Base-by-base conservation (phyloP, 2,329 filamentous ascomycete species). In the Fusarium liriodendri region DNA sequence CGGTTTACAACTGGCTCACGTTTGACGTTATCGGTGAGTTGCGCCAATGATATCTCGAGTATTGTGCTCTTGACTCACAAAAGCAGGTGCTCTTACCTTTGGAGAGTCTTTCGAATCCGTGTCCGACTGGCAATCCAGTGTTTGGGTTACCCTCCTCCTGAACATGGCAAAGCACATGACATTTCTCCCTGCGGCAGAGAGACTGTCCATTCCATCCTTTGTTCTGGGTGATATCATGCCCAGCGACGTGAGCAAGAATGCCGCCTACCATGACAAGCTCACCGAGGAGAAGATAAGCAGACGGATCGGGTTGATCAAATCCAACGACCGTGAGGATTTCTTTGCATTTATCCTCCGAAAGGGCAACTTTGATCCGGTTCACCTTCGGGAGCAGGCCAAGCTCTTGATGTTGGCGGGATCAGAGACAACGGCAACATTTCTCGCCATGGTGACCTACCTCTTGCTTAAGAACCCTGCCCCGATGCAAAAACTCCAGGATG, bases 11-110 rank as follows among this genome's bases (percentile, higher is more conserved):
- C 25, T 75, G 60, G 67, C 5, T 75, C 6, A 73, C 64, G 2
- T 75, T 75, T 1, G 67, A 75, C 4, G 40, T 75, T 0, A 69
- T 75, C 14, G 72, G 72, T 75, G 55, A 42, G 69, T 13, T 8
- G 0, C 14, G 22, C 22, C 22, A 32, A 1, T 16, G 0, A 27
- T 9, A 7, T 2, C 0, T 45, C 13, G 7, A 16, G 13, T 9
- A 18, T 6, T n/a, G 2, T 14, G 40, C 20, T 16, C 13, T 8
- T 22, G 11, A 27, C 32, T 32, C 14, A 58, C 5, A 33, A 4
- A 0, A 7, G 1, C 1, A 75, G 73, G 67, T 1, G 67, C 73
- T 5, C 60, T 71, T 20, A 32, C 70, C 0, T 75, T 75, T 37
- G 62, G 73, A 1, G 64, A 75, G 10, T 73, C 73, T 2, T 75